A percentile compares a stretch with the other conserved stretches of the same genome.
Conservation (phyloP, 2,329 filamentous ascomycete genomes). For the Dactylonectria macrodidyma region DNA sequence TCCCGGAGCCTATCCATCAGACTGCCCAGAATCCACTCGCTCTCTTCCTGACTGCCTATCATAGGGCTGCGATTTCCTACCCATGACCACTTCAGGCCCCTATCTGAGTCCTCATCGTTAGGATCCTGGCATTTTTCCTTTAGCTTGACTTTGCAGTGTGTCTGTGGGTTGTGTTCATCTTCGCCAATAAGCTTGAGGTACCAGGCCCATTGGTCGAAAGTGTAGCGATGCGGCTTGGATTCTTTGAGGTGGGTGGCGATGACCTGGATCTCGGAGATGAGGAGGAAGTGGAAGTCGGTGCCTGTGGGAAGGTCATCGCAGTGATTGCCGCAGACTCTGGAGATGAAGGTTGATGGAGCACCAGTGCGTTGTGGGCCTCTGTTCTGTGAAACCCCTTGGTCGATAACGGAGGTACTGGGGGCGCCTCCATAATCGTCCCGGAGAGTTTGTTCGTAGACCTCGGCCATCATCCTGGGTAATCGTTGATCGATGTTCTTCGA, state of each 20-base stretch:
- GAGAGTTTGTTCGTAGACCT: constrained; percentile 26
- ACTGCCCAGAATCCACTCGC: constrained; percentile 80
- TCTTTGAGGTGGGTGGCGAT: constrained; percentile 75
- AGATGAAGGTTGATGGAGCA: constrained; percentile 44
- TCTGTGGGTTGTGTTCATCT: constrained; percentile 67
- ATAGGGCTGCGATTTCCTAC: constrained; percentile 78
- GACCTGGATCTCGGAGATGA: constrained; percentile 79
- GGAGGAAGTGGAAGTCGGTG: constrained; percentile 72
- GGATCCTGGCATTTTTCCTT: constrained; percentile 36
- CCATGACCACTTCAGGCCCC: constrained; percentile 75
- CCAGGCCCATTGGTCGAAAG: constrained; percentile 89
- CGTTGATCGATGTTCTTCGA: not conserved
- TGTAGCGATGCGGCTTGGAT: constrained; percentile 74
- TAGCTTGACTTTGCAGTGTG: constrained; percentile 61
- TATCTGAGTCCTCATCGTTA: constrained; percentile 40
- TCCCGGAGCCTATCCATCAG: constrained; percentile 68
- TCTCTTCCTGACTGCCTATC: constrained; percentile 77
- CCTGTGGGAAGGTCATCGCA: constrained; percentile 58
- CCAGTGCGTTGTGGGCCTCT: constrained; percentile 38
- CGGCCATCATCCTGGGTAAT: constrained; percentile 17
- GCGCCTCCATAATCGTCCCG: constrained; percentile 27
- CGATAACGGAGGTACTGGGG: constrained; percentile 5
- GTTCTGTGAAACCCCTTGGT: constrained; percentile 12
- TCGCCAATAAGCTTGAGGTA: constrained; percentile 84
- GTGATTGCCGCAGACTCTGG: constrained; percentile 52